Percentiles rank a stretch among this genome's conserved stretches.
Evolutionary conservation across 2,329 filamentous ascomycete genomes (phyloP).

Genomic region (Dactylella cylindrospora): DNA sequence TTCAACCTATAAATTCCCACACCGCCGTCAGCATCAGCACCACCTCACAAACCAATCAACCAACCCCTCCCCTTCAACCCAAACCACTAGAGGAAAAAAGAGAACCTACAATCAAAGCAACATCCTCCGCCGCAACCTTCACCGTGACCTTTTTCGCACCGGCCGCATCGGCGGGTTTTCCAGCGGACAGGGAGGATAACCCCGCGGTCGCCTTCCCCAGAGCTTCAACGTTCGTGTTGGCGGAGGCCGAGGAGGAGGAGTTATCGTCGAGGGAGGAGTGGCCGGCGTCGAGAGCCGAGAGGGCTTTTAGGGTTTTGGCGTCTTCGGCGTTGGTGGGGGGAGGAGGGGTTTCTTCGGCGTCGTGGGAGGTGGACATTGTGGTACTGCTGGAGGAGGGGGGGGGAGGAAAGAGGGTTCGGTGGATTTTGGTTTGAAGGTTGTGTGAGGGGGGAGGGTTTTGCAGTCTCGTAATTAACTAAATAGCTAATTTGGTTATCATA

Average conservation of each 20-base stretch:
- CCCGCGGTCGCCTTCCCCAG: conserved; percentile 54
- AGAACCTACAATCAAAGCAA: conserved; percentile 63
- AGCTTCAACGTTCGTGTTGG: conserved; percentile 52
- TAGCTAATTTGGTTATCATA: no score
- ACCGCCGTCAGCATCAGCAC: neutral
- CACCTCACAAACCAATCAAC: neutral
- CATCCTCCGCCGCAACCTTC: conserved; percentile 73
- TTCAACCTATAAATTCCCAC: conserved; percentile 57
- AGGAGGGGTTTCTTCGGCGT: conserved; percentile 40
- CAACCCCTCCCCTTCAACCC: neutral
- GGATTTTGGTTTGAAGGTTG: conserved; percentile 30
- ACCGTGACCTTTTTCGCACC: conserved; percentile 53
- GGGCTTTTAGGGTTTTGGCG: conserved; percentile 46
- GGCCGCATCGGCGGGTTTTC: conserved; percentile 49
- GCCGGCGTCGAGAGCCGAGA: conserved; percentile 37
- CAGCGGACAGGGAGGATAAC: conserved; percentile 52
- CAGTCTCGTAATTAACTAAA: no score
- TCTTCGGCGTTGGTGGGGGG: conserved; percentile 47
- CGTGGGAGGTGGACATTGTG: conserved; percentile 25
- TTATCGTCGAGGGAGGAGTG: conserved; percentile 35
- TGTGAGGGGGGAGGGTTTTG: neutral
- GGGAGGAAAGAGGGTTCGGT: neutral
- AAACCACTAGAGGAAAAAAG: neutral
- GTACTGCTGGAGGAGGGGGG: neutral
- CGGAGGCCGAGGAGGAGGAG: conserved; percentile 11